Conservation (phyloP, 192 early-diverging fungal species). For the Backusella macrospora region DNA sequence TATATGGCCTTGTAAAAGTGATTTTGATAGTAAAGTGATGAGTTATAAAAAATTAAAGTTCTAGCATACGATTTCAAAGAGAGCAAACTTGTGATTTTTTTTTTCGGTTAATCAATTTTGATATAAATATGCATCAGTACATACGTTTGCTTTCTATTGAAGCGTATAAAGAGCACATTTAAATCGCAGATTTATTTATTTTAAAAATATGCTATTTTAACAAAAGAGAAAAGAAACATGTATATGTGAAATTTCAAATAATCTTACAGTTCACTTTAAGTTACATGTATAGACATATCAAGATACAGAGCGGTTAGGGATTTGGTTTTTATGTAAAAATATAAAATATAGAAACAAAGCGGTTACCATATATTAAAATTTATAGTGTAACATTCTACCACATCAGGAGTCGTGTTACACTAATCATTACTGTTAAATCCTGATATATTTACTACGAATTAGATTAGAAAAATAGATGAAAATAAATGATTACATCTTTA, state of each 20-base stretch:
- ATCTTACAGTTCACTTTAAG: neutral
- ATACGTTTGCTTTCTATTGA: neutral
- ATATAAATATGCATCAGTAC: neutral
- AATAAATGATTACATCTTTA: too few species aligned
- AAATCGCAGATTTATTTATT: slow-evolving; percentile 9
- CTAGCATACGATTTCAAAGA: neutral
- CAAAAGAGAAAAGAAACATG: neutral
- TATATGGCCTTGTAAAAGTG: too few species aligned
- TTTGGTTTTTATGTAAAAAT: too few species aligned
- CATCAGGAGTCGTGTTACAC: neutral
- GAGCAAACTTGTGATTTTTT: slow-evolving; percentile 4
- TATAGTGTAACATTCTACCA: neutral
- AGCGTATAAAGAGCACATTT: neutral
- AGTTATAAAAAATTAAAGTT: neutral
- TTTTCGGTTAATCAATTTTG: neutral
- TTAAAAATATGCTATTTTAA: slow-evolving; percentile 1
- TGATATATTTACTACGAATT: neutral
- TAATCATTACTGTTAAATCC: neutral
- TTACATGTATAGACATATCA: too few species aligned
- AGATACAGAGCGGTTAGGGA: too few species aligned
- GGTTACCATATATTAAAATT: neutral
- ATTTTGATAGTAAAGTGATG: neutral
- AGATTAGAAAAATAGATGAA: neutral
- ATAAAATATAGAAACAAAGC: neutral
- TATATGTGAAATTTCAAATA: neutral